Base-by-base conservation (phyloP, 345 rosid species). In the Aquilaria sinensis region DNA sequence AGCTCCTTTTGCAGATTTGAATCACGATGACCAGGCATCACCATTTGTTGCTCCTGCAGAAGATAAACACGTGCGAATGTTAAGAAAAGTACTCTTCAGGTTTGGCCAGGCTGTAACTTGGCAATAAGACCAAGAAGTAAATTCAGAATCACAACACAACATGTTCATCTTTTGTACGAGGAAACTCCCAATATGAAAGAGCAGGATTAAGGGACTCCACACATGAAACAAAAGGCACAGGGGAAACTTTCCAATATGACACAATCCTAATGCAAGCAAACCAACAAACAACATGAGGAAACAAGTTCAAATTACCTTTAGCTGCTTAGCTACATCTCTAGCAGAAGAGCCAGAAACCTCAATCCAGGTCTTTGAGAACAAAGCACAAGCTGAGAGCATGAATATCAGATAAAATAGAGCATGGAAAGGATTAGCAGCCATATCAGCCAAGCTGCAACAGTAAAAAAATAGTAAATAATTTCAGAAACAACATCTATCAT, bases 321-420 rank as follows among this genome's bases (percentile, higher is more conserved):
- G 87, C 78, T 85, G 90, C 74, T 82, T 82, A 50, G 90, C 83
- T 31, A 85, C 90, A 72, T 85, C 90, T 63, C 67, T 75, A 31
- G 90, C 90, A 47, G 90, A 82, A 48, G 90, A 85, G 11, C 90
- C 87, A 5, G 90, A 82, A 54, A 84, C 87, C 66, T 84, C 86
- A 58, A 84, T 84, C 86, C 89, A 84, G 6, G 89, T 78, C 67
- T 84, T 84, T 32, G 87, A 85, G 80, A 85, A 85, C 12, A 85
- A 77, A 10, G 87, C 87, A 74, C 90, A 85, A 6, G 90, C 85
- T 3, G 80, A 65, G 43, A 85, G 70, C 90, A 85, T 85, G 64
- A 85, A 85, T 15, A 85, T 71, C 31, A 84, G 69, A 65, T 84
- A 84, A 72, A 84, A 84, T 57, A 84, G 72, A 52, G 85, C 86